Conservation (phyloP, 2,329 filamentous ascomycete species). For the Colletotrichum scovillei region DNA sequence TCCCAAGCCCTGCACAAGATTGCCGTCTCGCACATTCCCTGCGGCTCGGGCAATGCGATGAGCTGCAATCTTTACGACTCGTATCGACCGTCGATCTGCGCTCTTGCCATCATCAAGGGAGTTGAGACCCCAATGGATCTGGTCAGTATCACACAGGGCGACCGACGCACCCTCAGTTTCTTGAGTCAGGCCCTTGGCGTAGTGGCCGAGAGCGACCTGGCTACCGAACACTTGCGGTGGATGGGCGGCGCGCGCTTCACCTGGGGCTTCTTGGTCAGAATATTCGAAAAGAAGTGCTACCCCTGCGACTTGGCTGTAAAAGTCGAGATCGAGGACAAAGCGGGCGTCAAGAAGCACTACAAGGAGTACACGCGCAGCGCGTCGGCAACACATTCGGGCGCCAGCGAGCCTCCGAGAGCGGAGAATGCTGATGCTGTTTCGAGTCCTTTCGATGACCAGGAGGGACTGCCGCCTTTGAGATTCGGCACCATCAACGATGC, state of each 20-base stretch:
- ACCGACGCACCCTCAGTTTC: slow-evolving; percentile 82
- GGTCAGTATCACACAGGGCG: slow-evolving; percentile 86
- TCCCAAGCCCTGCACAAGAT: slow-evolving; percentile 78
- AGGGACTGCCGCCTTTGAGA: slow-evolving; percentile 76
- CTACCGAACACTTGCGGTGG: slow-evolving; percentile 91
- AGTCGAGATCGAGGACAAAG: slow-evolving; percentile 82
- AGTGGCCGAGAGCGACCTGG: slow-evolving; percentile 89
- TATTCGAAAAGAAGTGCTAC: slow-evolving; percentile 82
- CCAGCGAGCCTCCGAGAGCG: slow-evolving; percentile 37
- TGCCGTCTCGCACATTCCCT: slow-evolving; percentile 88
- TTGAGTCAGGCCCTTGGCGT: slow-evolving; percentile 91
- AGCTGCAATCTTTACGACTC: slow-evolving; percentile 90
- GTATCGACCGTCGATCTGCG: slow-evolving; percentile 77
- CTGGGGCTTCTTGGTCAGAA: slow-evolving; percentile 81
- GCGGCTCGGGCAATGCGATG: slow-evolving; percentile 95
- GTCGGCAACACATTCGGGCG: slow-evolving; percentile 42
- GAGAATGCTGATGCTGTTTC: slow-evolving; percentile 26
- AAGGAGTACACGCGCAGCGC: slow-evolving; percentile 56
- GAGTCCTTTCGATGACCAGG: slow-evolving; percentile 43
- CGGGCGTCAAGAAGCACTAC: slow-evolving; percentile 79
- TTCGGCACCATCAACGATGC: slow-evolving; percentile 85
- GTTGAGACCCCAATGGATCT: slow-evolving; percentile 86
- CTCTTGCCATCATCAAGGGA: slow-evolving; percentile 88
- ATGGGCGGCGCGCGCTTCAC: slow-evolving; percentile 90
- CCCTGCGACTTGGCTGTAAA: slow-evolving; percentile 91